These are phyloP conservation scores for Tuber calosporum DNA, from an alignment of 495 filamentous ascomycete genomes.

Conservation along the genomic window DNA sequence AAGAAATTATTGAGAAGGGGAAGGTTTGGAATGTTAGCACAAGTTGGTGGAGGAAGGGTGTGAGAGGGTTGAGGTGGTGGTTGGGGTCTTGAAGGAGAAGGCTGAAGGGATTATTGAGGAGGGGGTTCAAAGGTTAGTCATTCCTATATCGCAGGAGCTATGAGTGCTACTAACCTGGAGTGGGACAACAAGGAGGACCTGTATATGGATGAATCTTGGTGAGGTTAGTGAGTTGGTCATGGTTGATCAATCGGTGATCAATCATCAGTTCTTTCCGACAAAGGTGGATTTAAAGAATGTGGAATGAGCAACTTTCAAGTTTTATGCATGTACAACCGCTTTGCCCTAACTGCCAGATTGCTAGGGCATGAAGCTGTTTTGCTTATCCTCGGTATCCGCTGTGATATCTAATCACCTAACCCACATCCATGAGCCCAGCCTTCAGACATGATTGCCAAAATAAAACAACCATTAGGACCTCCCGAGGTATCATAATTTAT, in stretches of 20 bases:
- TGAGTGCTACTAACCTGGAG: neutral
- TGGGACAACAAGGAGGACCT: neutral
- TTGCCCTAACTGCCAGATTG: no score
- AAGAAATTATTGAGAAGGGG: neutral
- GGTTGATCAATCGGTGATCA: neutral
- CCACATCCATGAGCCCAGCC: no score
- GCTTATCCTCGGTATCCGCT: no score
- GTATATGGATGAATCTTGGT: neutral
- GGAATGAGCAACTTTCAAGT: neutral
- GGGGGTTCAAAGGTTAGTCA: neutral
- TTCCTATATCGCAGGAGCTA: neutral
- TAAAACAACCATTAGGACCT: no score
- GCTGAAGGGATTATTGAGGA: neutral
- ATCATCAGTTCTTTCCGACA: neutral
- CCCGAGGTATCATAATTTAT: no score
- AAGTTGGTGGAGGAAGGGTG: constrained; percentile 42
- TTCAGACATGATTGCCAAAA: no score
- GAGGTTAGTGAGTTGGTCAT: neutral
- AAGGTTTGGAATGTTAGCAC: no score
- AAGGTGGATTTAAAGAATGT: neutral
- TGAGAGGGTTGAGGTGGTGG: neutral
- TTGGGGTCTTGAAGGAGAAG: neutral
- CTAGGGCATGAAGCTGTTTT: no score
- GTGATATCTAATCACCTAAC: no score
- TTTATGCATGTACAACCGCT: neutral